Evolutionary conservation across 768 basidiomycete species (phyloP).

Genomic region (Cyclocybe cylindracea): DNA sequence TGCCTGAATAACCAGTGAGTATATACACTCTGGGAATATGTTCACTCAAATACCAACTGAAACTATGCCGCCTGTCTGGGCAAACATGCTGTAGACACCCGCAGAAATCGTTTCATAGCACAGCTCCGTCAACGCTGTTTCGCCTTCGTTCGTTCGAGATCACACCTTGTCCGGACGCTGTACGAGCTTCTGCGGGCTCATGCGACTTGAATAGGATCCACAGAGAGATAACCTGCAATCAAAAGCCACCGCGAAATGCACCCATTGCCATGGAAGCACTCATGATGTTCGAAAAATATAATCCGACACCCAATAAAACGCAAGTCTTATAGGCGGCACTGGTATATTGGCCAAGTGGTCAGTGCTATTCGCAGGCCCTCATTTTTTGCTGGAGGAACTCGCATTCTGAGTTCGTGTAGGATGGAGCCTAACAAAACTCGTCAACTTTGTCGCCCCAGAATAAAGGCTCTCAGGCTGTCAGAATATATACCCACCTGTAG

Average conservation of each 20-base stretch:
- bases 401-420: constrained; percentile 60
- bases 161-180: constrained; percentile 55
- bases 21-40: background rate
- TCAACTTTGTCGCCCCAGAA: background rate
- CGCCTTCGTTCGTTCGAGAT: constrained; percentile 11
- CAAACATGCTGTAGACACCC: constrained; percentile 64
- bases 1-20: constrained; percentile 27
- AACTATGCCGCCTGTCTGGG: constrained; percentile 56
- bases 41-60: constrained; percentile 31
- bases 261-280: constrained; percentile 50
- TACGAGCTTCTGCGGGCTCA: constrained; percentile 64
- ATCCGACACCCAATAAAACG: too few relatives aligned
- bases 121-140: background rate
- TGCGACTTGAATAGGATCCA: constrained; percentile 51
- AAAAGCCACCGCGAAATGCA: constrained; percentile 55
- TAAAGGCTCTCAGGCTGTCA: too few relatives aligned
- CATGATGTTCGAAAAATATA: too few relatives aligned
- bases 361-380: too few relatives aligned
- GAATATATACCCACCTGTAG: constrained; percentile 36
- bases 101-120: constrained; percentile 40
- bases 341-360: too few relatives aligned
- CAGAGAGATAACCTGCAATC: constrained; percentile 57
- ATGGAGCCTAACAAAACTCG: constrained; percentile 58
- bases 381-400: constrained; percentile 40
- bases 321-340: too few relatives aligned